Evolutionary conservation across 2,329 filamentous ascomycete genomes (phyloP), one percentile per base, ranked within the genome.

Genomic region (Dothidotthia symphoricarpi): DNA sequence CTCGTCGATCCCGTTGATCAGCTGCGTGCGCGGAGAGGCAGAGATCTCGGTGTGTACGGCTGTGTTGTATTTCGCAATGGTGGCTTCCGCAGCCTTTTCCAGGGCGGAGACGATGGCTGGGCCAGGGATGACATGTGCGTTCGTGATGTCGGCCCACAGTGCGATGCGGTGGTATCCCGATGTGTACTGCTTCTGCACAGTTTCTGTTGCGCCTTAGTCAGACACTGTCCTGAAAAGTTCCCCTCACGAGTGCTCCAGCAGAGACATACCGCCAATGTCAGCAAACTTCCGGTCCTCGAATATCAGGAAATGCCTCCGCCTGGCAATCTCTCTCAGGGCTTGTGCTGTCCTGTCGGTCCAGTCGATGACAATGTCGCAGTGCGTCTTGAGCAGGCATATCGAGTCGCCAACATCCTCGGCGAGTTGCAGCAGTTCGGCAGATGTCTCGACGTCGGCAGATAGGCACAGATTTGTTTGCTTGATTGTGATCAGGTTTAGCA

Each of bases 331-430:
- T 32, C 69, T 62, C 46, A 78, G 55, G 1, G 69, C 67, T 40
- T 68, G 53, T 13, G 75, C 74, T 1, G 77, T 80, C 40, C 76
- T 70, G 42, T 77, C 73, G 11, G 72, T 73, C 71, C 78, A 82
- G 61, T 82, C 79, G 45, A 75, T 72, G 50, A 82, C 75, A 35
- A 79, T 79, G 61, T 82, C 79, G 38, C 76, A 78, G 54, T 81
- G 77, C 4, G 80, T 77, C 61, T 81, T 79, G 38, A 82, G 68
- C 17, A 82, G 62, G 48, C 76, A 79, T 40, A 82, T 81, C 44
- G 75, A 73, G 49, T 81, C 77, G 42, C 80, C 79, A 12, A 81
- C 70, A 24, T 80, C 73, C 45, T 78, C 73, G 19, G 78, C 78
- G 8, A 82, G 65, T 28, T 69, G 67, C 13, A 82, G 60, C 13